Evolutionary conservation across 495 filamentous ascomycete species (phyloP), one percentile per base, ranked within the genome.

Genomic region (Neurospora sublineolata): DNA sequence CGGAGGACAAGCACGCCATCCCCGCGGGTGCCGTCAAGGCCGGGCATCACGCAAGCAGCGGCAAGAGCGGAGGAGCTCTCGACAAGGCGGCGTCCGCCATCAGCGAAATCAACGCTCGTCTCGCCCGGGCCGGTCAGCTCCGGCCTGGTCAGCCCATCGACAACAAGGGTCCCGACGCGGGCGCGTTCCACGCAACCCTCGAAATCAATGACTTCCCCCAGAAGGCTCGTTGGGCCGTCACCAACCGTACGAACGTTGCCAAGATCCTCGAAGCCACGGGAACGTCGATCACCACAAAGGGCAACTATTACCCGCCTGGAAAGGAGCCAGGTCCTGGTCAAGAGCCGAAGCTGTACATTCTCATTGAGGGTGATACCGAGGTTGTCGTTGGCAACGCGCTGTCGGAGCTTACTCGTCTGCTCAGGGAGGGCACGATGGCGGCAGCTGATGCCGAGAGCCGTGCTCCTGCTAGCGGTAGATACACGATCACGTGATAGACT

Each of bases 121-220:
- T 99, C 27, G 94, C 92, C 75, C 90, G 92, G 72, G 91, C 92
- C 39, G 92, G 93, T 71, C 91, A 93, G 76, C 88, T 97, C 75
- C 90, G 94, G 74, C 90, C 91, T 3, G 96, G 95, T 7, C 93
- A 97, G 67, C 95, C 96, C 20, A 97, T 97, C 77, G 95, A 99
- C 84, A 99, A 99, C 80, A 97, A 97, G 79, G 95, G 95, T 5
- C 95, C 95, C 14, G 95, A 99, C 82, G 95, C 95, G 9, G 95
- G 95, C 37, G 93, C 93, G 14, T 99, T 95, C 88, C 95, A 99
- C 80, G 93, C 95, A 37, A 98, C 94, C 4, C 83, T 99, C 75
- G 96, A 98, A 79, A 98, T 99, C 86, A 99, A 99, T 79, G 95
- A 98, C 82, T 98, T 97, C 81, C 96, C 95, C 37, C 95, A 98